Evolutionary conservation across 1,139 yeast genomes (phyloP), one percentile per base, ranked within the genome.

Genomic region (Cylindricascospora bacillispora): DNA sequence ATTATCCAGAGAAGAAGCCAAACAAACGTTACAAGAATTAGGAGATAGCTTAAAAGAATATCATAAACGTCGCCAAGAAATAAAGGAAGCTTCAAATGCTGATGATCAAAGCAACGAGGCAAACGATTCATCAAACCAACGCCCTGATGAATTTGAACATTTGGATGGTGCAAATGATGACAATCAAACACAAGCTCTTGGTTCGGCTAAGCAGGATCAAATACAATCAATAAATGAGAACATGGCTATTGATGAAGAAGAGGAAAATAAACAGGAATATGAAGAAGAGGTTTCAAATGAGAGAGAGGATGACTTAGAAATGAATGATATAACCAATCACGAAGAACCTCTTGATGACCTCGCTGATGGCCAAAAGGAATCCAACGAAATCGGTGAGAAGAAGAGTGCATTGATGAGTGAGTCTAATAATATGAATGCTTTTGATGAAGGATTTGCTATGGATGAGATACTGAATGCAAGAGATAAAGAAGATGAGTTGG

Each of bases 21-120:
- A 69, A 34, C 92, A 85, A 44, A 73, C 92, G 0, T 63, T 86
- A 56, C 80, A 80, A 51, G 85, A 85, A 49, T 63, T 89, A 15
- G 97, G 97, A 32, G 95, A 86, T 52, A 73, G 93, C 0, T 56
- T 85, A 54, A 81, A 85, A 49, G 95, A 86, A 51, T 89, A 80
- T 59, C 93, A 86, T 52, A 80, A 85, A 52, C 78, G 95, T 47
- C 74, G 81, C 41, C 85, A 81, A 53, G 95, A 85, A 45, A 86
- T 86, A 38, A 64, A 68, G 40, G 81, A 77, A 40, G 70, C 79
- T 5, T 58, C 63, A n/a, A 39, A 58, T 28, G 41, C 62, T 42
- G 62, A 65, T 28, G 63, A 62, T 17, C 54, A 58, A 16, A 10
- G 10, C 10, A 65, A 65, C 11, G 54, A 58, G 22, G 51, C 55